These are phyloP conservation scores for Tremellales sp. DNA, from an alignment of 1,284 basidiomycete genomes.

Conservation along the genomic window DNA sequence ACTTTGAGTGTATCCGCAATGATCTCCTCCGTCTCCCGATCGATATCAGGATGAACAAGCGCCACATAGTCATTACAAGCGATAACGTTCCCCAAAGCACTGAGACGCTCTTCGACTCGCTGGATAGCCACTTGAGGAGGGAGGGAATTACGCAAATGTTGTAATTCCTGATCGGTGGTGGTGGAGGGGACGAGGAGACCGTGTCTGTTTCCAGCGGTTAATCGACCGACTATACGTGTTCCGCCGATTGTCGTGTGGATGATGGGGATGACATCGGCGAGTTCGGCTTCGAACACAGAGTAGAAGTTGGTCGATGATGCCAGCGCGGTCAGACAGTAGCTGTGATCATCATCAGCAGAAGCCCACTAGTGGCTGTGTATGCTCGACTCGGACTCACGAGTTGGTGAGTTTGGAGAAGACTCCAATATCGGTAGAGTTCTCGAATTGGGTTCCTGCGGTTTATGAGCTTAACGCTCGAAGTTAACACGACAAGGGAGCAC, in stretches of 20 bases:
- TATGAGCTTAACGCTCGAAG: not conserved
- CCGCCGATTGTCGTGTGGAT: slow-evolving; percentile 96
- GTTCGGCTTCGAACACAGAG: slow-evolving; percentile 92
- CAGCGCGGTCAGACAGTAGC: slow-evolving; percentile 86
- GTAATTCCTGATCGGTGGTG: slow-evolving; percentile 96
- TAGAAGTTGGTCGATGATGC: slow-evolving; percentile 98
- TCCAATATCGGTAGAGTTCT: slow-evolving; percentile 95
- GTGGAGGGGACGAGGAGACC: slow-evolving; percentile 93
- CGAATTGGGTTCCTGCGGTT: slow-evolving; percentile 76
- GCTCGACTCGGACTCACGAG: slow-evolving; percentile 45
- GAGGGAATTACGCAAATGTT: slow-evolving; percentile 94
- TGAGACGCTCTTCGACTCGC: slow-evolving; percentile 92
- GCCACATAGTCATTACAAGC: slow-evolving; percentile 98
- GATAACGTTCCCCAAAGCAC: slow-evolving; percentile 96
- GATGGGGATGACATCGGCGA: slow-evolving; percentile 90
- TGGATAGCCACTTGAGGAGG: slow-evolving; percentile 90
- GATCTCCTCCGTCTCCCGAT: slow-evolving; percentile 99
- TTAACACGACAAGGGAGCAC: slow-evolving; percentile 20
- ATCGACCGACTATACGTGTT: slow-evolving; percentile 86
- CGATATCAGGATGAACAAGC: slow-evolving; percentile 93
- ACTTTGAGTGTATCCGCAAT: slow-evolving; percentile 99
- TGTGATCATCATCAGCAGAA: slow-evolving; percentile 34
- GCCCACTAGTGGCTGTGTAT: not conserved
- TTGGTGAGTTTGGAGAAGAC: slow-evolving; percentile 95
- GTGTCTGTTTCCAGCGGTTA: slow-evolving; percentile 93